These are phyloP conservation scores for Sporothrix protearum DNA, from an alignment of 2,329 filamentous ascomycete genomes.

Conservation along the genomic window DNA sequence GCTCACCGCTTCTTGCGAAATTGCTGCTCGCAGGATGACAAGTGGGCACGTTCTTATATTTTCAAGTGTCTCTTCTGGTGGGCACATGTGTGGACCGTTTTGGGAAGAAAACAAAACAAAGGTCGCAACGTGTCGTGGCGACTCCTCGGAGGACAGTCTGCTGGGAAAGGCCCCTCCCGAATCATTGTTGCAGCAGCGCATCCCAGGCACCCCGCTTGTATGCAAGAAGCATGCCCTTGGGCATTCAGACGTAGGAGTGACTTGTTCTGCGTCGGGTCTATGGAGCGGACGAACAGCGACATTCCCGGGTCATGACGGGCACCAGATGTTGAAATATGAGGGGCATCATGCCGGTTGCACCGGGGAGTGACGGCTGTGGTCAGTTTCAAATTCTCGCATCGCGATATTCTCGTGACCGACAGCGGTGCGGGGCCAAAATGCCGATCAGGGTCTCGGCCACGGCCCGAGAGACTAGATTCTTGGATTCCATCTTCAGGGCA, in stretches of 20 bases:
- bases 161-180: not conserved
- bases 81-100: not conserved
- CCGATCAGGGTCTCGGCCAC: not conserved
- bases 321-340: not conserved
- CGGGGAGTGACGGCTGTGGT: not conserved
- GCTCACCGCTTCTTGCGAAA: slow-evolving; percentile 6
- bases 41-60: not conserved
- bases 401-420: not conserved
- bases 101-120: not conserved
- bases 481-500: not conserved
- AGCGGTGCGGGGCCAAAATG: not conserved
- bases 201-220: not conserved
- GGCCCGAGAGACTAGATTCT: not conserved
- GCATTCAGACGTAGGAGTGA: slow-evolving; percentile 3
- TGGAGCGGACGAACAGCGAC: not conserved
- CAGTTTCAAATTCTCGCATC: not conserved
- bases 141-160: not conserved
- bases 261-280: not conserved
- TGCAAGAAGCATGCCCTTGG: slow-evolving; percentile 11
- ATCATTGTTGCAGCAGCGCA: not conserved
- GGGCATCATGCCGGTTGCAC: not conserved
- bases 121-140: not conserved
- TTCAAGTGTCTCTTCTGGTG: not conserved
- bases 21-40: not conserved
- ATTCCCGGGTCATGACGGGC: not conserved